These are phyloP conservation scores for Fraxinus sp. DNA, from an alignment of 305 asterid species.

Conservation along the genomic window DNA sequence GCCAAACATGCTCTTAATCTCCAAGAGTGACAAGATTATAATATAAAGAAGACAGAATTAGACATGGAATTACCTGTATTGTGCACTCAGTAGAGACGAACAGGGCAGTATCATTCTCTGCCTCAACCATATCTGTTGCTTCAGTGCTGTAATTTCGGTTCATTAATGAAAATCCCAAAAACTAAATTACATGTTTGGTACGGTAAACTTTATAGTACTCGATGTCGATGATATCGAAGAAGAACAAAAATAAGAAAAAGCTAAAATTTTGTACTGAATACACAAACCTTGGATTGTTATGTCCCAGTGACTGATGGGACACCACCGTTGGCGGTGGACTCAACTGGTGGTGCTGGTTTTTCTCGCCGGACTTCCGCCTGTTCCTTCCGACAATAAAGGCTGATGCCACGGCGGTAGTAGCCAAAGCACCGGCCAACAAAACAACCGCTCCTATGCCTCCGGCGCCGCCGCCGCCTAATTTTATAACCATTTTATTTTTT, in stretches of 20 bases:
- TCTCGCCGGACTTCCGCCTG: conserved; percentile 35
- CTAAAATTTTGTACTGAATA: not conserved
- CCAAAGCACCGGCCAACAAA: conserved; percentile 65
- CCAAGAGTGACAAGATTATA: not conserved
- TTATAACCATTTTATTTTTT: conserved; percentile 33
- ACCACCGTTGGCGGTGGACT: conserved; percentile 28
- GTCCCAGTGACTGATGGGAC: not conserved
- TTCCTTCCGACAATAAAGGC: conserved; percentile 37
- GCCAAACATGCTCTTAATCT: not conserved
- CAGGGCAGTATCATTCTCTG: conserved; percentile 2
- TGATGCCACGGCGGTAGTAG: conserved; percentile 53
- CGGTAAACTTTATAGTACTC: not conserved
- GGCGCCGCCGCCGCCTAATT: conserved; percentile 23
- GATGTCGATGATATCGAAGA: not conserved
- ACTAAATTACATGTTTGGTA: not conserved
- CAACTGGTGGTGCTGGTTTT: conserved; percentile 17
- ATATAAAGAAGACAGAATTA: not conserved
- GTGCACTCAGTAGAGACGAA: conserved; percentile 24
- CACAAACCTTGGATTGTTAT: conserved; percentile 38
- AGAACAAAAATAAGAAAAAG: not conserved
- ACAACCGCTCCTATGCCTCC: conserved; percentile 53
- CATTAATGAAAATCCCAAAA: conserved; percentile 2
- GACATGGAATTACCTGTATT: conserved; percentile 39
- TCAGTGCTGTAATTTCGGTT: conserved; percentile 36
- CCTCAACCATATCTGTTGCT: conserved; percentile 23